phyloP scores from a whole-genome alignment of 139 green algal genomes.

The Trebouxia sp. region DNA sequence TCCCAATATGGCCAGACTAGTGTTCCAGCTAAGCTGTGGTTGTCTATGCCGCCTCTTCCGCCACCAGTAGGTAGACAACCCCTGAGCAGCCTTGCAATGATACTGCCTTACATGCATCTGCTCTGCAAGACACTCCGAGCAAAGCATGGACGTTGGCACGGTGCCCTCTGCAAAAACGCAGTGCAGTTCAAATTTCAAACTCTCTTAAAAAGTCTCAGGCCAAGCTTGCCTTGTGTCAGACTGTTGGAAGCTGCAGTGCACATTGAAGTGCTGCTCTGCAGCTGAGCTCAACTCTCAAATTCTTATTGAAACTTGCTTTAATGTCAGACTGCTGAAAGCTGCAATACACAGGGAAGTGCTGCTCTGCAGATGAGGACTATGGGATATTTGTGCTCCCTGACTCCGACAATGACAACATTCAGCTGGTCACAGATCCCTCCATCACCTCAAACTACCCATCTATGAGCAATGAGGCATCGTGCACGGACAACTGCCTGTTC shows the following conservation, averaged over 20 bases:
- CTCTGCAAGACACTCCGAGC: conserved; percentile 5
- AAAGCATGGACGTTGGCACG: background rate
- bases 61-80: too few species aligned
- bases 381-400: background rate
- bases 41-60: too few species aligned
- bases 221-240: background rate
- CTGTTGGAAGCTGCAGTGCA: background rate
- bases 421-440: background rate
- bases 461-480: background rate
- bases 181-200: background rate
- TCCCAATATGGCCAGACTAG: background rate
- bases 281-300: background rate
- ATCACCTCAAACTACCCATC: background rate
- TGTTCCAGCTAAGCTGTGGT: background rate
- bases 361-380: background rate
- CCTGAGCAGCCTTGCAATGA: too few species aligned
- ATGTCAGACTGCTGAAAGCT: background rate
- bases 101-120: too few species aligned
- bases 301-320: background rate
- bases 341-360: background rate
- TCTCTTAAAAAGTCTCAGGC: too few species aligned
- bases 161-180: background rate
- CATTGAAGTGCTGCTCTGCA: background rate
- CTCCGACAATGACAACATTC: background rate
- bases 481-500: background rate